These are phyloP conservation scores for Talaromyces pinophilus DNA, from an alignment of 2,329 filamentous ascomycete species.

Conservation along the genomic window DNA sequence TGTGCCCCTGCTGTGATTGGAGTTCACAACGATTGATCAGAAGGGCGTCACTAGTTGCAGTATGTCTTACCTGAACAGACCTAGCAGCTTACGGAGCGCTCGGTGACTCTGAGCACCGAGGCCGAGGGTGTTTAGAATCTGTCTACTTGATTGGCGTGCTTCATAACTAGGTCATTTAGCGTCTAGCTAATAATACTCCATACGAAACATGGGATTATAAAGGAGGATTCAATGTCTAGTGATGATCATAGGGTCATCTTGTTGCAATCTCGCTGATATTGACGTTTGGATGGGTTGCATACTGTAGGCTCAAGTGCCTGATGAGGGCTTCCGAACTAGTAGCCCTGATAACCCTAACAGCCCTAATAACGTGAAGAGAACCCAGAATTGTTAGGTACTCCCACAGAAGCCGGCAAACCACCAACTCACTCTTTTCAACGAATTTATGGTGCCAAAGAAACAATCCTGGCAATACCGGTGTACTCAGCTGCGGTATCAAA, in stretches of 20 bases:
- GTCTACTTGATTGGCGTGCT: background rate
- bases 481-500: slow-evolving; percentile 16
- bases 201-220: background rate
- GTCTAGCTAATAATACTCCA: background rate
- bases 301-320: background rate
- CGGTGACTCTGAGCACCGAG: background rate
- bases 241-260: background rate
- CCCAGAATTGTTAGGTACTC: background rate
- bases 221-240: background rate
- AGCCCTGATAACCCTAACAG: background rate
- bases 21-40: background rate
- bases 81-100: background rate
- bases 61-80: background rate
- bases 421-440: background rate
- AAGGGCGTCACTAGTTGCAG: background rate
- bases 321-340: background rate
- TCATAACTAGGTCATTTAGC: background rate
- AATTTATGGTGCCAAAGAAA: background rate
- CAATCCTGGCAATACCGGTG: slow-evolving; percentile 16
- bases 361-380: background rate
- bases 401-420: background rate
- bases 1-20: background rate
- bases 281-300: background rate
- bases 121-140: background rate
- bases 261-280: background rate